Conservation (phyloP, 2,329 filamentous ascomycete genomes). For the Neofusicoccum umdonicola region DNA sequence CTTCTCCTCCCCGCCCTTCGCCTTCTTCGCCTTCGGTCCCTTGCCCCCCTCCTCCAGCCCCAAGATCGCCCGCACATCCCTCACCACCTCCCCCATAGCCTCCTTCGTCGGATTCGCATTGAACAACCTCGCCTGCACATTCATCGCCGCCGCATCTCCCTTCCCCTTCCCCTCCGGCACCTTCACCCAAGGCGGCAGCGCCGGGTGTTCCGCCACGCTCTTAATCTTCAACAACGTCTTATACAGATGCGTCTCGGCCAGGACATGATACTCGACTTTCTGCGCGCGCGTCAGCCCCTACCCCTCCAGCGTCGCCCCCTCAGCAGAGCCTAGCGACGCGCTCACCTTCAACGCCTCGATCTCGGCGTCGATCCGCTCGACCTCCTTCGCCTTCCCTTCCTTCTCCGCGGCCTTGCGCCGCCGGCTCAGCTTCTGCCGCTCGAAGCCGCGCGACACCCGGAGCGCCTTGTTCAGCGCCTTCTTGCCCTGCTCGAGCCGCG, state of each 20-base stretch:
- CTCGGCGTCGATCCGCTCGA: slow-evolving; percentile 62
- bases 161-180: slow-evolving; percentile 35
- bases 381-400: slow-evolving; percentile 48
- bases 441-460: slow-evolving; percentile 71
- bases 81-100: slow-evolving; percentile 48
- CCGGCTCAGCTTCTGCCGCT: slow-evolving; percentile 70
- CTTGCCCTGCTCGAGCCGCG: slow-evolving; percentile 52
- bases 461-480: slow-evolving; percentile 65
- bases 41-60: slow-evolving; percentile 23
- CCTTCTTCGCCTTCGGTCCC: neutral
- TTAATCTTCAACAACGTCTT: slow-evolving; percentile 59
- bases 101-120: slow-evolving; percentile 60
- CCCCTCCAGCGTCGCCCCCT: too few relatives aligned
- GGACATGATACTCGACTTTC: slow-evolving; percentile 50
- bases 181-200: slow-evolving; percentile 43
- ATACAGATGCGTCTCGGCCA: slow-evolving; percentile 55
- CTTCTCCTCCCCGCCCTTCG: neutral
- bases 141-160: slow-evolving; percentile 49
- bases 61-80: slow-evolving; percentile 41
- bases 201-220: slow-evolving; percentile 51
- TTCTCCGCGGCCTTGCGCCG: slow-evolving; percentile 54
- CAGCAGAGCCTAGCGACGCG: too few relatives aligned
- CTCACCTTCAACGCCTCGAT: slow-evolving; percentile 53
- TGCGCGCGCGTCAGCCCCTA: slow-evolving; percentile 24
- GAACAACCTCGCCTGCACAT: slow-evolving; percentile 59